A percentile compares a stretch with the other conserved stretches of the same genome.
Evolutionary conservation across 768 basidiomycete species (phyloP).

Genomic region (Suillus luteus): DNA sequence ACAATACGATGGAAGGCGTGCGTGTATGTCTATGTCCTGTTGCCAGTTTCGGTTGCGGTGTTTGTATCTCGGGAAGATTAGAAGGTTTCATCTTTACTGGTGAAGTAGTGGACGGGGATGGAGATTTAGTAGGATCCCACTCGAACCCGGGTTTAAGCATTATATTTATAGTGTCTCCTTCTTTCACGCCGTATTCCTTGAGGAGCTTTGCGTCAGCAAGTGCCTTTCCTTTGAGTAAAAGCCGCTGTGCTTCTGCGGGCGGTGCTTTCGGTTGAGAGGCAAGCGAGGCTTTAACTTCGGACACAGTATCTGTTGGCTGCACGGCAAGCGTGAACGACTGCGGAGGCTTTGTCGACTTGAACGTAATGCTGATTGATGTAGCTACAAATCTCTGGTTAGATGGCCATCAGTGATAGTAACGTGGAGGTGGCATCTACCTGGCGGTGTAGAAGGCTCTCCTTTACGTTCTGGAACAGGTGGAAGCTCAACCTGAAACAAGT

Average conservation of each 20-base stretch:
- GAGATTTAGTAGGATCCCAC: conserved; percentile 55
- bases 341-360: conserved; percentile 93
- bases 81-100: conserved; percentile 23
- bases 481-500: conserved; percentile 49
- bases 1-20: conserved; percentile 77
- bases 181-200: conserved; percentile 84
- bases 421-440: conserved; percentile 30
- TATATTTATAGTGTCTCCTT: conserved; percentile 82
- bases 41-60: conserved; percentile 29
- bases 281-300: conserved; percentile 76
- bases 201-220: conserved; percentile 86
- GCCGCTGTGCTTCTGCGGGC: conserved; percentile 76
- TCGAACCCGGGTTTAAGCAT: conserved; percentile 79
- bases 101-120: conserved; percentile 16
- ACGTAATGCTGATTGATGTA: conserved; percentile 58
- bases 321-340: conserved; percentile 71
- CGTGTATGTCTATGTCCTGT: conserved; percentile 53
- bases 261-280: conserved; percentile 69
- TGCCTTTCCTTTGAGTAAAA: conserved; percentile 93
- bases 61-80: conserved; percentile 28
- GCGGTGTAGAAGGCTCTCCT: conserved; percentile 30
- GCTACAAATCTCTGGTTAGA: conserved; percentile 21
- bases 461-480: conserved; percentile 62
- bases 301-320: conserved; percentile 81
- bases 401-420: conserved; percentile 9